These are phyloP conservation scores for Boletellus emodensis DNA, from an alignment of 768 basidiomycete species.

Conservation along the genomic window DNA sequence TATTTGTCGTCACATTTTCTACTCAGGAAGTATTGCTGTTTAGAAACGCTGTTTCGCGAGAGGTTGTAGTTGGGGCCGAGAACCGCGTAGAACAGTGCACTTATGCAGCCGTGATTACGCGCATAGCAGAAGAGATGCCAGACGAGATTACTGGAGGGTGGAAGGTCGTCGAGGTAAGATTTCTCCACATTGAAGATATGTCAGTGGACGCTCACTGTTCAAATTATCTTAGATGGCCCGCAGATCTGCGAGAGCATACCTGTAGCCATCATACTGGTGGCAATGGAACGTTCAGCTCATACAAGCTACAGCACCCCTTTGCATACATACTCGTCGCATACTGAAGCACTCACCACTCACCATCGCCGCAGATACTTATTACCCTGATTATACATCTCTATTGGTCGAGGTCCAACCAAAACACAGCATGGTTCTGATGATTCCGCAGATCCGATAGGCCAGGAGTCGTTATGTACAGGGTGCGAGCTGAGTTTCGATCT, in stretches of 20 bases:
- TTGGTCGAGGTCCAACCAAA: neutral
- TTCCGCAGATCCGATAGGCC: neutral
- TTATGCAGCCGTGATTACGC: constrained; percentile 89
- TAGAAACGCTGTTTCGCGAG: constrained; percentile 84
- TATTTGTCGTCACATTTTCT: constrained; percentile 86
- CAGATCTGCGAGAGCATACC: constrained; percentile 47
- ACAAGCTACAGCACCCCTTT: constrained; percentile 6
- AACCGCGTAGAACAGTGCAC: constrained; percentile 89
- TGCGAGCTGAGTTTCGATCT: neutral
- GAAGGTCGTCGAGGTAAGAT: constrained; percentile 90
- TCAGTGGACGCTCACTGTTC: neutral
- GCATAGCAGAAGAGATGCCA: constrained; percentile 80
- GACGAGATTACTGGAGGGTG: constrained; percentile 96
- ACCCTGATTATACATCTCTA: constrained; percentile 20
- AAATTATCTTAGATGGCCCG: constrained; percentile 44
- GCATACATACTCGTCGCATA: constrained; percentile 17
- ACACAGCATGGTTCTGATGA: neutral
- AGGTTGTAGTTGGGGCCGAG: constrained; percentile 83
- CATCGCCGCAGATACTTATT: constrained; percentile 23
- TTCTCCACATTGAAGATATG: neutral
- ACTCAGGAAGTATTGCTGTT: constrained; percentile 94
- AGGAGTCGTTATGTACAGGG: neutral
- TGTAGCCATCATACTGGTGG: constrained; percentile 25
- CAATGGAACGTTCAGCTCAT: neutral
- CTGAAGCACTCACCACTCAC: constrained; percentile 30